Evolutionary conservation across 2,329 filamentous ascomycete species (phyloP).

Genomic region (Alternaria brassicicola): DNA sequence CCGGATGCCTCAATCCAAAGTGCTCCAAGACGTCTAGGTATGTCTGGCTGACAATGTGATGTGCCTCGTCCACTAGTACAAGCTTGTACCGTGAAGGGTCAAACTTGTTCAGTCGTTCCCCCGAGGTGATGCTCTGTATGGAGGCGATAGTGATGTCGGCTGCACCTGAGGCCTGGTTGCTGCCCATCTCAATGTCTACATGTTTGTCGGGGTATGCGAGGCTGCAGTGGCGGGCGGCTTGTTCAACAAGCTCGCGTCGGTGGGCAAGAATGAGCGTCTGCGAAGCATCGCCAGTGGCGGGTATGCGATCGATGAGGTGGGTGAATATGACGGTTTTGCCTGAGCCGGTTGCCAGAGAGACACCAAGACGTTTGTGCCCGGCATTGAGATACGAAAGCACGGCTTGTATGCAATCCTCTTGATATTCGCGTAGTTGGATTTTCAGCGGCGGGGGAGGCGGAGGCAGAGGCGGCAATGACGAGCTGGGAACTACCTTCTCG

Average conservation of each 20-base stretch:
- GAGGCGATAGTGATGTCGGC: constrained; percentile 96
- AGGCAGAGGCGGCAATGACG: constrained; percentile 1
- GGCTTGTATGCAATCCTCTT: constrained; percentile 88
- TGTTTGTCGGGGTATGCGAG: constrained; percentile 78
- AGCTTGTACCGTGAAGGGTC: constrained; percentile 83
- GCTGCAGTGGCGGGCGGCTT: constrained; percentile 84
- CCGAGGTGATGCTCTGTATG: constrained; percentile 80
- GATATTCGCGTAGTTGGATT: constrained; percentile 78
- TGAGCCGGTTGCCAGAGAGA: constrained; percentile 85
- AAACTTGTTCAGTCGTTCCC: constrained; percentile 80
- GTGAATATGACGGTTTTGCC: constrained; percentile 98
- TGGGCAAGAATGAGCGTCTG: constrained; percentile 93
- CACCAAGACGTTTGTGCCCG: constrained; percentile 79
- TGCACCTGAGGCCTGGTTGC: constrained; percentile 72
- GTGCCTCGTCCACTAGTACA: constrained; percentile 91
- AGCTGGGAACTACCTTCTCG: background rate
- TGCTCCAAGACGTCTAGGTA: constrained; percentile 80
- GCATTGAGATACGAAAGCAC: constrained; percentile 71
- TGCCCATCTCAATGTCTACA: constrained; percentile 92
- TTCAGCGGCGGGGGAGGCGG: constrained; percentile 29
- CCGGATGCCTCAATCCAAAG: constrained; percentile 69
- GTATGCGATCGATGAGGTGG: constrained; percentile 82
- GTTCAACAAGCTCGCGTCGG: constrained; percentile 89
- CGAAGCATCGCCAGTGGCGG: constrained; percentile 62
- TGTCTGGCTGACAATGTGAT: constrained; percentile 87